These are phyloP conservation scores for Cinnamomum chago DNA, from an alignment of 164 flowering plant species.

Conservation along the genomic window DNA sequence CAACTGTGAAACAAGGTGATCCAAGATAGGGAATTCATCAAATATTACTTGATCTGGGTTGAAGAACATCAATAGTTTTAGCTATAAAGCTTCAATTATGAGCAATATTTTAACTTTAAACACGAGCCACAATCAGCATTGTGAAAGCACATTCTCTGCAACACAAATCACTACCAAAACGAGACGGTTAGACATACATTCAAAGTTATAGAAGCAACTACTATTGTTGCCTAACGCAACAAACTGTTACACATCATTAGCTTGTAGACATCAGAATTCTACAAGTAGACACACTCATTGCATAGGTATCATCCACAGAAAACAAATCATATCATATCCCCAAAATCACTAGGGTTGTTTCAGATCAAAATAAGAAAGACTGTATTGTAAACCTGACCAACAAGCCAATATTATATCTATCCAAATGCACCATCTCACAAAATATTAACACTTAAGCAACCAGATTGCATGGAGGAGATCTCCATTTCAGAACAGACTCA, in stretches of 20 bases:
- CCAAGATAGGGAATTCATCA: too few relatives aligned
- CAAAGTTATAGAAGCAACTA: slow-evolving; percentile 18
- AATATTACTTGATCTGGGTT: too few relatives aligned
- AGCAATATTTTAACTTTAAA: too few relatives aligned
- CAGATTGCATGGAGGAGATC: slow-evolving; percentile 21
- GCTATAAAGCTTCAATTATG: too few relatives aligned
- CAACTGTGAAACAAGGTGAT: too few relatives aligned
- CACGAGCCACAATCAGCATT: slow-evolving; percentile 1
- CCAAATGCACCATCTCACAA: slow-evolving; percentile 41
- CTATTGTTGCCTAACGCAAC: slow-evolving; percentile 26
- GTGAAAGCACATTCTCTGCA: slow-evolving; percentile 8
- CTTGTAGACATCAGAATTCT: slow-evolving; percentile 34
- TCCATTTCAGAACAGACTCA: slow-evolving; percentile 21
- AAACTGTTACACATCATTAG: slow-evolving; percentile 25
- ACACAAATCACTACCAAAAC: slow-evolving; percentile 5
- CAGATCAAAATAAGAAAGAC: slow-evolving; percentile 20
- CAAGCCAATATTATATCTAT: slow-evolving; percentile 27
- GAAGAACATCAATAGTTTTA: too few relatives aligned
- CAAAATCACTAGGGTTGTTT: slow-evolving; percentile 27
- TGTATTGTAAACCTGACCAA: slow-evolving; percentile 26
- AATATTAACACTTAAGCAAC: slow-evolving; percentile 36
- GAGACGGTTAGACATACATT: slow-evolving; percentile 18
- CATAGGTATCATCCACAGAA: slow-evolving; percentile 28
- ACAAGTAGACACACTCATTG: slow-evolving; percentile 29
- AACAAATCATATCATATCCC: slow-evolving; percentile 33